A percentile compares a stretch with the other conserved stretches of the same genome.
Evolutionary conservation across 441 rosid genomes (phyloP).

Genomic region (Croton laevigatus): DNA sequence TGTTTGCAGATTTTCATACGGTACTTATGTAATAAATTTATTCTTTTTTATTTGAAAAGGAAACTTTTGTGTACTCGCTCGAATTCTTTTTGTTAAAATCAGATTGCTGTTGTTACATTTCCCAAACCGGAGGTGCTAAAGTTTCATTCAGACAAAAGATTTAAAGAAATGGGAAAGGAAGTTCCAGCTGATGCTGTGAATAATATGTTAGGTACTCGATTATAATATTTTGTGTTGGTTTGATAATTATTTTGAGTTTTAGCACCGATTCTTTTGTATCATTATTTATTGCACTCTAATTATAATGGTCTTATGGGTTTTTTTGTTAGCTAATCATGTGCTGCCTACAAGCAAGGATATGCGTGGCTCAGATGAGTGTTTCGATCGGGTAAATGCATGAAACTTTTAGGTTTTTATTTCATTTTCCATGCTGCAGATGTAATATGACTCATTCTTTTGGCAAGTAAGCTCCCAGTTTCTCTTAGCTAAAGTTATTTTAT

Average conservation of each 20-base stretch:
- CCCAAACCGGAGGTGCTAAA: slow-evolving; percentile 32
- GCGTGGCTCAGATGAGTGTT: slow-evolving; percentile 30
- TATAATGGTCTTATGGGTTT: not conserved
- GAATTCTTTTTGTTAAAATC: slow-evolving; percentile 14
- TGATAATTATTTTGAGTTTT: not conserved
- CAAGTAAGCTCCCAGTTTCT: slow-evolving; percentile 20
- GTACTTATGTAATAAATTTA: slow-evolving; percentile 15
- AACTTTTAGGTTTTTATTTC: not conserved
- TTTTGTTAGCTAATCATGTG: slow-evolving; percentile 28
- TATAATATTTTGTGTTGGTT: not conserved
- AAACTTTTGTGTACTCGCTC: not conserved
- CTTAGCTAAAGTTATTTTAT: not conserved
- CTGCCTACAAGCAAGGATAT: slow-evolving; percentile 31
- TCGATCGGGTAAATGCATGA: slow-evolving; percentile 25
- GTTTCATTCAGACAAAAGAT: slow-evolving; percentile 26
- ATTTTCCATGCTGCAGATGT: not conserved
- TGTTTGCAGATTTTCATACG: slow-evolving; percentile 28
- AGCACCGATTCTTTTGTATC: not conserved
- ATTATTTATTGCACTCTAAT: slow-evolving; percentile 1
- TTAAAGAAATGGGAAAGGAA: slow-evolving; percentile 35
- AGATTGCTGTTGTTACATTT: slow-evolving; percentile 33
- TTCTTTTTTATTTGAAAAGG: not conserved
- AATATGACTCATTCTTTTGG: slow-evolving; percentile 14
- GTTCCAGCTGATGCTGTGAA: slow-evolving; percentile 33
- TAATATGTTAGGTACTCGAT: slow-evolving; percentile 29